Base-by-base conservation (phyloP, 75 land plant species). In the Picea sitchensis region DNA sequence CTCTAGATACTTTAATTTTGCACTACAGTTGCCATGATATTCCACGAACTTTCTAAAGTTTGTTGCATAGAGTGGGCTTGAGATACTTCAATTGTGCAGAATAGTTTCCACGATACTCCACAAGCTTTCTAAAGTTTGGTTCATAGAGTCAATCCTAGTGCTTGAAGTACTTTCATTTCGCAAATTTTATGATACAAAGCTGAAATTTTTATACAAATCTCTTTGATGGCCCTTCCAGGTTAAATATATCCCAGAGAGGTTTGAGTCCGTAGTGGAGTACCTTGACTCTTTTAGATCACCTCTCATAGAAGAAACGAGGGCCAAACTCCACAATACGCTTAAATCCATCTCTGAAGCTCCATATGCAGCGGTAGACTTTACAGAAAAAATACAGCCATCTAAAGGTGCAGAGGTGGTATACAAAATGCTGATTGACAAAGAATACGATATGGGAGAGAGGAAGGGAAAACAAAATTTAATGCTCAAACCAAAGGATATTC, bases 261-360 rank as follows among this genome's bases (percentile, higher is more conserved):
- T 89, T 81, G 14, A 23, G 23, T 83, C 89, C 4, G 67, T 87
- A 8, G 74, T 57, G 12, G 59, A 84, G 1, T 91, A 93, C 72
- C 54, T 89, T 54, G 81, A 60, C 12, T 81, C 83, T 14, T 90
- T 69, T 64, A 65, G 78, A n/a, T 64, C 31, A 59, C 93, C 91
- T 15, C 74, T 93, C 61, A 60, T 91, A 7, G 95, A 93, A 80
- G 93, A 93, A 79, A 83, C 90, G 6, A 78, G 93, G 15, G 84
- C 88, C 12, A 77, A 88, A n/a, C 26, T 93, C n/a, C 73, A 77
- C 31, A 81, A 91, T 14, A 58, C 78, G 20, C 63, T 93, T 81
- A 60, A 84, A 21, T 41, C 12, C 6, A 54, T 89, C 8, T 63
- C 76, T 14, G 77, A 76, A 38, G 85, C 88, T 32, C 87, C 91